Evolutionary conservation across 768 basidiomycete genomes (phyloP), one percentile per base, ranked within the genome.

Genomic region (Naganishia randhawae): DNA sequence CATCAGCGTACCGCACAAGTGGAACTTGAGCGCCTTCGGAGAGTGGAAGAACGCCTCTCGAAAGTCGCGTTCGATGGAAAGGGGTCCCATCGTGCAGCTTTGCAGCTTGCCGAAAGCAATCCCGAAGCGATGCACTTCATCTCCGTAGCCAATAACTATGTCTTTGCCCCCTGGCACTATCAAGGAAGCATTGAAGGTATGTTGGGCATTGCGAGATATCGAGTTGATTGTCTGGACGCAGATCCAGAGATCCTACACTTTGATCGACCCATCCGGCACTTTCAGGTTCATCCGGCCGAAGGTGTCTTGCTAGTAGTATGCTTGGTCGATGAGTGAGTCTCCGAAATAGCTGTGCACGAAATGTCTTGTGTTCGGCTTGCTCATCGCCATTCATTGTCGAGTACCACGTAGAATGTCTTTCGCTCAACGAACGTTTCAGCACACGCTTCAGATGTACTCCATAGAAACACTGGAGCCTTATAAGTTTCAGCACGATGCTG

Each of bases 121-220:
- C 25, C n/a, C 37, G 57, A 61, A 25, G 57, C 57, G 13, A 42
- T 61, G 57, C 19, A 39, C 27, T n/a, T 61, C n/a, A 29, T 61
- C 22, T 39, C n/a, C 39, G 27, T 61, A 13, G 57, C 57, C 35
- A 37, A 61, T 39, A 39, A 29, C 37, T 61, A 41, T 16, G 11
- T 61, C 22, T 61, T 61, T 39, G 27, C 37, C 7, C 57, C 57
- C n/a, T 61, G 57, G 57, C n/a, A 61, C 57, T 61, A 61, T 29
- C 39, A 22, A 25, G 57, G 57, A 8, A 61, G 57, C 25, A 35
- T 41, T 16, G 57, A 42, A 11, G 57, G 57, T 6, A 61, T 61
- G 57, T n/a, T 22, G 22, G 57, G 57, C 3, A 61, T 61, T 5
- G 57, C 57, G 37, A 35, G 57, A 61, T 61, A 61, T 42, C 22